Conservation (phyloP, 2,329 filamentous ascomycete genomes). For the Monilinia polystroma region DNA sequence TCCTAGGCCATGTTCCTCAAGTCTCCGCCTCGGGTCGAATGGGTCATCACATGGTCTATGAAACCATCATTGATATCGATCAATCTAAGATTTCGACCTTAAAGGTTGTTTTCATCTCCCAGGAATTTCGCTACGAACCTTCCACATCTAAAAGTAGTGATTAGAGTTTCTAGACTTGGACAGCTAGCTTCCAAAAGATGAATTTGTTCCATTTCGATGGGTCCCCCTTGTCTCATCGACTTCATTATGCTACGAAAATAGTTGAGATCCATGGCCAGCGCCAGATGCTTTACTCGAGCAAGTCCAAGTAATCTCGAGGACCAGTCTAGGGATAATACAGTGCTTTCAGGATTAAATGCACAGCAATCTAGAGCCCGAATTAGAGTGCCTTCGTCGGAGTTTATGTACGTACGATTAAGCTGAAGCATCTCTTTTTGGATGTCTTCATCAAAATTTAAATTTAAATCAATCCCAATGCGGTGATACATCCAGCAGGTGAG, state of each 20-base stretch:
- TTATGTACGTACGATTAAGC: not conserved
- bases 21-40: not conserved
- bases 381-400: not conserved
- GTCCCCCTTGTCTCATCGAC: accelerated
- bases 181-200: not conserved
- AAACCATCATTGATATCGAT: not conserved
- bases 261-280: not conserved
- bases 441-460: too few relatives aligned
- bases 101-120: not conserved
- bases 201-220: not conserved
- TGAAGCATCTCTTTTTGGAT: too few relatives aligned
- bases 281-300: conserved; percentile 5
- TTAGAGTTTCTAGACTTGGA: not conserved
- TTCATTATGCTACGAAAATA: not conserved
- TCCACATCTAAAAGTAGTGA: not conserved
- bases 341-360: too few relatives aligned
- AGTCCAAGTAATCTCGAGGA: not conserved
- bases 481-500: too few relatives aligned
- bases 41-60: not conserved
- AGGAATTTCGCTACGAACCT: too few relatives aligned
- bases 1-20: too few relatives aligned
- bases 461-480: too few relatives aligned
- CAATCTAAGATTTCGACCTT: not conserved
- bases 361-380: too few relatives aligned
- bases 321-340: not conserved